Conservation (phyloP, 169 alveolate species). For the Cryptosporidium sp. region DNA sequence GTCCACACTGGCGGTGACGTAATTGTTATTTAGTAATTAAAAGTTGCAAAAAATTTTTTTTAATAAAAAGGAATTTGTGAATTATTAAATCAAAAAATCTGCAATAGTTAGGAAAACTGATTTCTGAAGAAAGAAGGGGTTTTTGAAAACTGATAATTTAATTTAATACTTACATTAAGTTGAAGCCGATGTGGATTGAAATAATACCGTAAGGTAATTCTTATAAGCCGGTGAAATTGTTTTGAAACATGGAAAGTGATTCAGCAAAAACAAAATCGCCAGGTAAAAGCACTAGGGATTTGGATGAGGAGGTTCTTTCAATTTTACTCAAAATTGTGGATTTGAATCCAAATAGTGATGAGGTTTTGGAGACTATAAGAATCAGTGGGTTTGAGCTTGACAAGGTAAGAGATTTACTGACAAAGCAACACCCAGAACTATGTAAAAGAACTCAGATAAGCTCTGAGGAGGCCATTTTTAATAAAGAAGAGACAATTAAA, state of each 20-base stretch:
- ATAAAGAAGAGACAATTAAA: background rate
- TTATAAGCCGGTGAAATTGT: background rate
- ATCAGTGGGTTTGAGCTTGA: conserved; percentile 28
- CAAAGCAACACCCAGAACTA: conserved; percentile 66
- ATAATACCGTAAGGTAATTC: background rate
- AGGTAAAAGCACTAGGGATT: background rate
- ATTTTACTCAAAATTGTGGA: conserved; percentile 49
- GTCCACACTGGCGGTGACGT: conserved; percentile 66
- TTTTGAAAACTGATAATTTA: background rate
- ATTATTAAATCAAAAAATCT: background rate
- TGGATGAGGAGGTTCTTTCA: conserved; percentile 51
- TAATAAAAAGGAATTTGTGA: background rate
- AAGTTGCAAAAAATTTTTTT: background rate
- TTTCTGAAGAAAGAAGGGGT: background rate
- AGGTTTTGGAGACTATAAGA: conserved; percentile 38
- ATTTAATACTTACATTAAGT: too few species aligned
- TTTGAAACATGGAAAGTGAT: conserved; percentile 1
- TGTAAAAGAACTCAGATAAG: background rate
- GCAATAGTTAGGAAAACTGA: too few species aligned
- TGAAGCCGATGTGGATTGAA: background rate
- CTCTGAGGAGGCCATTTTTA: background rate
- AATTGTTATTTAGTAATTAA: background rate
- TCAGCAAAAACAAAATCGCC: background rate
- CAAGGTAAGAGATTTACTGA: conserved; percentile 14
- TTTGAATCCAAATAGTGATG: conserved; percentile 46